Evolutionary conservation across 106 monocot genomes (phyloP), one percentile per base, ranked within the genome.

Genomic region (Vanilla planifolia): DNA sequence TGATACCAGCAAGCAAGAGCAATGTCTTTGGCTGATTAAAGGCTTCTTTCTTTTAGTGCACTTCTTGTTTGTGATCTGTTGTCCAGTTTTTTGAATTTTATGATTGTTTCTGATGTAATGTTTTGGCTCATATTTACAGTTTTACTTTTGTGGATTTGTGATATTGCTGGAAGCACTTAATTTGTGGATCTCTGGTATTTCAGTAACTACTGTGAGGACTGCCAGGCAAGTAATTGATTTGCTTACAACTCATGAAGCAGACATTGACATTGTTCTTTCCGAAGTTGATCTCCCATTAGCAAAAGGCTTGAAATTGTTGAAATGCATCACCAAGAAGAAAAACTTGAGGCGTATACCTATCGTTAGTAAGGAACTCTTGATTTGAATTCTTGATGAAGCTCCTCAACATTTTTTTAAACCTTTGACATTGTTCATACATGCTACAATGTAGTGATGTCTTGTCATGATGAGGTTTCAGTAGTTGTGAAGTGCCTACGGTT

Each of bases 401-500:
- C 25, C 3, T 37, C 39, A 16, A 7, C 0, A 14, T 17, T 23
- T 30, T 37, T n/a, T 37, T 26, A 19, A 11, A 45, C 20, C 13
- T 19, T 19, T 33, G 11, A 44, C n/a, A n/a, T 44, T 44, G 43
- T 0, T 21, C 2, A 10, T 24, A 11, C 71, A 5, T 48, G 48
- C 67, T 60, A 1, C 46, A 46, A 39, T 6, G 15, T 17, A 85
- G 85, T 82, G 82, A 87, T 87, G 86, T 87, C 86, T 61, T 55
- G 72, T 5, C 74, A 73, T 73, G 86, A 82, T 62, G 81, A 82
- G 75, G 82, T 87, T 51, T 73, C 86, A 7, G 79, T 87, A 33
- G 79, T 87, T 46, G 78, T 76, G 34, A 87, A 82, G 79, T 87
- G 87, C 59, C 72, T 87, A 60, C 67, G 79, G 20, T 81, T 82